A percentile compares a stretch with the other conserved stretches of the same genome.
phyloP scores from a whole-genome alignment of 768 basidiomycete species.

The Trametes punicea region DNA sequence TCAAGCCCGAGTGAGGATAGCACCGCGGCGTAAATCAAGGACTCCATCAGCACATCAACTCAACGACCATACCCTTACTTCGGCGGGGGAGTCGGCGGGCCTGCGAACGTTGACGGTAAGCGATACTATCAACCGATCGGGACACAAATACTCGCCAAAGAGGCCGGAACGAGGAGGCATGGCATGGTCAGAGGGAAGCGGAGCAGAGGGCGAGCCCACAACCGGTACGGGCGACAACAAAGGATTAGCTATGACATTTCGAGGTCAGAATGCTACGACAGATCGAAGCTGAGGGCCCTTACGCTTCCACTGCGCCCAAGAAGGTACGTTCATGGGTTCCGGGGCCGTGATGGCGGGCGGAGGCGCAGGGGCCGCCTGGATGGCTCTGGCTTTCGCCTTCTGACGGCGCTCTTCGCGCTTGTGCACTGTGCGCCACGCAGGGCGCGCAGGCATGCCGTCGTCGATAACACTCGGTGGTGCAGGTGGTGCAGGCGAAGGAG shows the following conservation, averaged over 20 bases:
- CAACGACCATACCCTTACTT: conserved; percentile 16
- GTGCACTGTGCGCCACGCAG: conserved; percentile 73
- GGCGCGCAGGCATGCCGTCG: conserved; percentile 53
- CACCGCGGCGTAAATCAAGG: not conserved
- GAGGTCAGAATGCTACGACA: not conserved
- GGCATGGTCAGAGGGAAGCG: conserved; percentile 34
- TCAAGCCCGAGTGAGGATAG: not conserved
- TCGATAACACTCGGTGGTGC: conserved; percentile 40
- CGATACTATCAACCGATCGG: no score
- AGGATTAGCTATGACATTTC: conserved; percentile 53
- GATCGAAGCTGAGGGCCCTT: conserved; percentile 26
- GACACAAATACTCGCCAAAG: conserved; percentile 48
- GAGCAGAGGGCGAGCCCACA: conserved; percentile 31
- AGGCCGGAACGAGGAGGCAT: conserved; percentile 58
- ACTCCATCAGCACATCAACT: not conserved
- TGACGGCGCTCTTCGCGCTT: conserved; percentile 58
- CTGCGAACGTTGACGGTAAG: conserved; percentile 12
- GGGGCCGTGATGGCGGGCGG: conserved; percentile 38
- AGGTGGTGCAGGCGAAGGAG: conserved; percentile 33
- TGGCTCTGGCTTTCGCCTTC: conserved; percentile 34
- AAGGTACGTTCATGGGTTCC: conserved; percentile 53
- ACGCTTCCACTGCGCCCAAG: conserved; percentile 89
- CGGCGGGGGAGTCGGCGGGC: conserved; percentile 30
- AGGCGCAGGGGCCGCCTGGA: conserved; percentile 32
- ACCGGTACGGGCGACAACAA: conserved; percentile 49